phyloP scores from a whole-genome alignment of 2,329 filamentous ascomycete genomes.

The Ceratocystiopsis sp. region DNA sequence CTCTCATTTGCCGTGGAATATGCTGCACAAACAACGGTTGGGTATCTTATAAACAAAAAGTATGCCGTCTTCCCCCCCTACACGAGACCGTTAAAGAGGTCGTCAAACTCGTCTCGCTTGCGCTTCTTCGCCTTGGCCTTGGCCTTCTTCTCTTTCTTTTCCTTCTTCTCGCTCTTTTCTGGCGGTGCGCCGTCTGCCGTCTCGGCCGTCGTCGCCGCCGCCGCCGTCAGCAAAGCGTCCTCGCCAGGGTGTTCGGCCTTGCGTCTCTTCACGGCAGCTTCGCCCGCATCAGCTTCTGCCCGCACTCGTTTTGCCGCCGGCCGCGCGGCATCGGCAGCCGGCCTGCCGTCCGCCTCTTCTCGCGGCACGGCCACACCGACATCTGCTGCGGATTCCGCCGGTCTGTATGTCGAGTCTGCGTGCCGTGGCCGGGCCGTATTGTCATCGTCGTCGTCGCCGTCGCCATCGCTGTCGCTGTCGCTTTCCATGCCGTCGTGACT shows the following conservation, averaged over 20 bases:
- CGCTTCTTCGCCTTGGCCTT: constrained; percentile 20
- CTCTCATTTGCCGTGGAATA: no score
- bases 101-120: constrained; percentile 44
- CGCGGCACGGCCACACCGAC: constrained; percentile 6
- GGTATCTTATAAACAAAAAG: constrained; percentile 6
- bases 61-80: constrained; percentile 14
- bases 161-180: not conserved
- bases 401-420: not conserved
- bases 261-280: no score
- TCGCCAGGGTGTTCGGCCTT: no score
- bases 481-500: no score
- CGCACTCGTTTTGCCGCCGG: no score
- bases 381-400: constrained; percentile 3
- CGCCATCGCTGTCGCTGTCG: not conserved
- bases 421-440: not conserved
- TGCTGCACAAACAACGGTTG: not conserved
- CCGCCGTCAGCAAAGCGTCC: constrained; percentile 9
- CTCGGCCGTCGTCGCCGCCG: constrained; percentile 26
- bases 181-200: not conserved
- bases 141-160: constrained; percentile 3
- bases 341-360: not conserved
- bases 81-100: constrained; percentile 47
- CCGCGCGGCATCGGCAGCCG: not conserved
- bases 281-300: no score
- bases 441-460: not conserved